A percentile compares a stretch with the other conserved stretches of the same genome.
These are phyloP conservation scores for Dryas alaskensis DNA, from an alignment of 306 rosid species.

Conservation along the genomic window DNA sequence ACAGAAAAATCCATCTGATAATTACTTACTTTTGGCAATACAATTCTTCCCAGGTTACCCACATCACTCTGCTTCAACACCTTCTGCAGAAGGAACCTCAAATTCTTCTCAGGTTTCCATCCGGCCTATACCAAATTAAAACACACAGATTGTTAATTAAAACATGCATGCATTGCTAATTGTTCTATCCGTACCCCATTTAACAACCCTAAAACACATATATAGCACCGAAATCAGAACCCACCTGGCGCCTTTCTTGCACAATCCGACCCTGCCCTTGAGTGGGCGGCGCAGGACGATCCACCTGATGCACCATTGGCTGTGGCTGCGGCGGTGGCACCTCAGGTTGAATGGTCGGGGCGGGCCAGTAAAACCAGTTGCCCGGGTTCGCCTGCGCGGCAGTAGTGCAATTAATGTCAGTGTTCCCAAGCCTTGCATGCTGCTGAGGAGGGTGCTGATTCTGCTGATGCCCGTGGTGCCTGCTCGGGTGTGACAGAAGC, in stretches of 20 bases:
- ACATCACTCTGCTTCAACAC: conserved; percentile 99
- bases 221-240: conserved; percentile 13
- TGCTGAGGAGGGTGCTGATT: conserved; percentile 39
- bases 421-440: conserved; percentile 36
- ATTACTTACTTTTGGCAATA: conserved; percentile 72
- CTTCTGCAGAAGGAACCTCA: conserved; percentile 87
- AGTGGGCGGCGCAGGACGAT: conserved; percentile 29
- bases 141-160: neutral
- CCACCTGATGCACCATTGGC: conserved; percentile 12
- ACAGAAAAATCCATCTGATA: neutral
- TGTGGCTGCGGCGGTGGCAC: neutral
- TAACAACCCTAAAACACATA: neutral
- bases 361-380: conserved; percentile 82
- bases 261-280: conserved; percentile 37
- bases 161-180: neutral
- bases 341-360: conserved; percentile 29
- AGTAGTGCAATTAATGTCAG: conserved; percentile 39
- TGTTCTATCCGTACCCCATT: too few species aligned
- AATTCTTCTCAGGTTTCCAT: conserved; percentile 92
- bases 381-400: conserved; percentile 29
- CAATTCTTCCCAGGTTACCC: conserved; percentile 90
- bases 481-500: conserved; percentile 45
- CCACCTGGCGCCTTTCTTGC: conserved; percentile 55
- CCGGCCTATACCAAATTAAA: conserved; percentile 41
- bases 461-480: conserved; percentile 33